Conservation (phyloP, 192 early-diverging fungal species). For the Geranomyces michiganensis region DNA sequence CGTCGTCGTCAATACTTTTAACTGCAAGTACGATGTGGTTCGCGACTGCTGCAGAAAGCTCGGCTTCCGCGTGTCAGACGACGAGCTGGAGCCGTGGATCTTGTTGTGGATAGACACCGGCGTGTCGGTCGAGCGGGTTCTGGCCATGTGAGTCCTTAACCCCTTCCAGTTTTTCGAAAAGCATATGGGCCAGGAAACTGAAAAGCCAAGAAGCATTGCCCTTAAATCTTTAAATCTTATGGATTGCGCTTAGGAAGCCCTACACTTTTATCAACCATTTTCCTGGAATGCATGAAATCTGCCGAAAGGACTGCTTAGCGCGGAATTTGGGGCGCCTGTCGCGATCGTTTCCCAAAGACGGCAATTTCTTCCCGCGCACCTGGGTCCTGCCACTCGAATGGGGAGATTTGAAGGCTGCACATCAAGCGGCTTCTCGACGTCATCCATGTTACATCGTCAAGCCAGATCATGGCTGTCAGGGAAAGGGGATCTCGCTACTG, state of each 20-base stretch:
- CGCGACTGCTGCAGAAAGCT: slow-evolving; percentile 31
- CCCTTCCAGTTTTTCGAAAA: too few relatives aligned
- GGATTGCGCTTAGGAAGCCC: slow-evolving; percentile 38
- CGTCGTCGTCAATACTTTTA: slow-evolving; percentile 18
- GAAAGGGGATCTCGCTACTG: slow-evolving; percentile 40
- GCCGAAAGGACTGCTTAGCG: slow-evolving; percentile 60
- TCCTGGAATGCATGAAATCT: slow-evolving; percentile 68
- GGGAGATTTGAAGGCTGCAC: slow-evolving; percentile 40
- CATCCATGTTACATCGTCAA: slow-evolving; percentile 55
- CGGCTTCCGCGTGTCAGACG: slow-evolving; percentile 48
- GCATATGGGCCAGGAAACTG: too few relatives aligned
- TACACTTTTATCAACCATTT: slow-evolving; percentile 65
- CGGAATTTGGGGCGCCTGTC: slow-evolving; percentile 55
- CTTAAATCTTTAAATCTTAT: too few relatives aligned
- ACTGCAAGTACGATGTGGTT: slow-evolving; percentile 62
- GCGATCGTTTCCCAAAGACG: slow-evolving; percentile 55
- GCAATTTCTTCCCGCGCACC: slow-evolving; percentile 60
- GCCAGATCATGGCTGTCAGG: slow-evolving; percentile 62
- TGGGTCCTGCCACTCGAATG: slow-evolving; percentile 58
- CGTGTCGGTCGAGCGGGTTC: slow-evolving; percentile 55
- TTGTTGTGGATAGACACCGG: slow-evolving; percentile 64
- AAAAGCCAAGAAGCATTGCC: too few relatives aligned
- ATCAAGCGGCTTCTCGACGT: slow-evolving; percentile 3
- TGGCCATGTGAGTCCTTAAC: slow-evolving; percentile 46
- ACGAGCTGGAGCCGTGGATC: slow-evolving; percentile 43